Percentiles rank a stretch among this genome's conserved stretches.
Conservation (phyloP, 2,329 filamentous ascomycete species). For the Paraconiothyrium sp. region DNA sequence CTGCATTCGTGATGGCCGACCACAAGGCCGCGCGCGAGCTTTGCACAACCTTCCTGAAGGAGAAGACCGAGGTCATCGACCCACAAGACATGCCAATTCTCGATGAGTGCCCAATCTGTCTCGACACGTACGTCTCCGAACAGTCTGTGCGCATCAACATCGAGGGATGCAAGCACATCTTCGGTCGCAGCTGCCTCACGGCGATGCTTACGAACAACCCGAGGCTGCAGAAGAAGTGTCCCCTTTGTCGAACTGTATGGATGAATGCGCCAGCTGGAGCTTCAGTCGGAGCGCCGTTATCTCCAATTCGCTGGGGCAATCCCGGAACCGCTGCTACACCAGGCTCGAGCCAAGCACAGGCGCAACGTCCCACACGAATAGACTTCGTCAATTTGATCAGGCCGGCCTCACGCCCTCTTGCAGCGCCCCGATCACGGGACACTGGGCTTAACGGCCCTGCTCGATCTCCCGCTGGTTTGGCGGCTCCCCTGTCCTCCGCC, state of each 20-base stretch:
- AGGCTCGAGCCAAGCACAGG: background rate
- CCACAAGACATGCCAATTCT: background rate
- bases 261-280: background rate
- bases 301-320: too few species aligned
- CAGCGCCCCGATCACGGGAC: too few species aligned
- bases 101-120: conserved; percentile 33
- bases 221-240: conserved; percentile 28
- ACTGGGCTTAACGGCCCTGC: too few species aligned
- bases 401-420: too few species aligned
- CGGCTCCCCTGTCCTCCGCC: background rate
- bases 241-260: conserved; percentile 36
- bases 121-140: conserved; percentile 27
- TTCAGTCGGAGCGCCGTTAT: too few species aligned
- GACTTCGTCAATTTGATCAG: too few species aligned
- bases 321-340: too few species aligned
- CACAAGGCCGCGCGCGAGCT: conserved; percentile 3
- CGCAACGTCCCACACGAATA: too few species aligned
- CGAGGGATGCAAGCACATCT: conserved; percentile 26
- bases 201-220: conserved; percentile 20
- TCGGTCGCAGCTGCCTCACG: conserved; percentile 27
- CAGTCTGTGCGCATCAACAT: conserved; percentile 26
- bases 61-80: background rate
- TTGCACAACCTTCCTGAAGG: conserved; percentile 8
- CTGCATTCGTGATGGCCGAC: conserved; percentile 1
- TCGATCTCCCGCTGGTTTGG: too few species aligned